Conservation (phyloP, 2,329 filamentous ascomycete genomes). For the Cytospora paraplurivora region DNA sequence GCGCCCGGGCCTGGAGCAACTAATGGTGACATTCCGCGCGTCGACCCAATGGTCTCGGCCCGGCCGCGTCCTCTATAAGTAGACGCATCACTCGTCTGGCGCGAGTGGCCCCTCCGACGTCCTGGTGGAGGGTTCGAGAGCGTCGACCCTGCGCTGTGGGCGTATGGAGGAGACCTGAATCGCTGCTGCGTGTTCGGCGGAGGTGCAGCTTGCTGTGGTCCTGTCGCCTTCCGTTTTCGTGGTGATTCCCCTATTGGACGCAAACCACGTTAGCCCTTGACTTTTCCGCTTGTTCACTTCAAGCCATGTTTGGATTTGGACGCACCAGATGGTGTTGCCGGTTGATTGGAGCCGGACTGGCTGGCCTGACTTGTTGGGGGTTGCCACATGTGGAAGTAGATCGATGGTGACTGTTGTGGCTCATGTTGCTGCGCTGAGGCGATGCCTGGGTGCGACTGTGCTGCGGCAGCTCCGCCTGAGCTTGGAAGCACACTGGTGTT, state of each 20-base stretch:
- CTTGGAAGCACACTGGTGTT: slow-evolving; percentile 49
- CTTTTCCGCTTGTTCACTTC: slow-evolving; percentile 34
- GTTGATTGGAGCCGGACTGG: slow-evolving; percentile 60
- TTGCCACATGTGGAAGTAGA: slow-evolving; percentile 94
- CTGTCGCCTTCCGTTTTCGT: slow-evolving; percentile 79
- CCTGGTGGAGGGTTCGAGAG: slow-evolving; percentile 55
- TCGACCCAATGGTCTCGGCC: slow-evolving; percentile 40
- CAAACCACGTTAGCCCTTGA: slow-evolving; percentile 45
- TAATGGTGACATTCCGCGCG: slow-evolving; percentile 43
- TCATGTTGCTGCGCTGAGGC: slow-evolving; percentile 60
- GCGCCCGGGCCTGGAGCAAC: slow-evolving; percentile 37
- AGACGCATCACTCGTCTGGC: slow-evolving; percentile 64
- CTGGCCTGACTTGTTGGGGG: slow-evolving; percentile 70
- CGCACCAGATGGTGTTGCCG: slow-evolving; percentile 75
- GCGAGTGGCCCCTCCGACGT: slow-evolving; percentile 61
- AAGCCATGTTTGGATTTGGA: slow-evolving; percentile 53
- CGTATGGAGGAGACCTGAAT: slow-evolving; percentile 57
- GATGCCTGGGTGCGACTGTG: slow-evolving; percentile 56
- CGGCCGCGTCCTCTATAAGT: slow-evolving; percentile 42
- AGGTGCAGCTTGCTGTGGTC: slow-evolving; percentile 51
- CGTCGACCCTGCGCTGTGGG: slow-evolving; percentile 49
- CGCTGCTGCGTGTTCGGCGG: slow-evolving; percentile 50
- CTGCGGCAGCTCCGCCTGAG: slow-evolving; percentile 39
- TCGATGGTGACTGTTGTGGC: slow-evolving; percentile 68
- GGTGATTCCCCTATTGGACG: slow-evolving; percentile 70